phyloP scores from a whole-genome alignment of 2,329 filamentous ascomycete species.

The Aureobasidium sp. region DNA sequence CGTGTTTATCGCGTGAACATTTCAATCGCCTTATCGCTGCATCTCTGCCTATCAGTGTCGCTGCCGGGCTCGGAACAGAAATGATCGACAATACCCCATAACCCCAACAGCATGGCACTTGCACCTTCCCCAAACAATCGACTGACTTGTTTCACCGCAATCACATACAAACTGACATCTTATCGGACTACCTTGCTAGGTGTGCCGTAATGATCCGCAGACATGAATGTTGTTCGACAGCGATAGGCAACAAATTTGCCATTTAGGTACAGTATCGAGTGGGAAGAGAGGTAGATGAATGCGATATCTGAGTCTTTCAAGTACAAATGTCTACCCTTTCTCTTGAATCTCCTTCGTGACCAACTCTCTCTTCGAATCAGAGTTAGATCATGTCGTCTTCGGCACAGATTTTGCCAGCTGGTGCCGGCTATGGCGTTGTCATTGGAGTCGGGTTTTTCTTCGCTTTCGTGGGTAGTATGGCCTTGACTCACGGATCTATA shows the following conservation, averaged over 20 bases:
- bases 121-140: conserved; percentile 8
- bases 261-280: background rate
- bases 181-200: background rate
- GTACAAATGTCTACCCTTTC: too few relatives aligned
- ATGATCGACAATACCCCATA: conserved; percentile 3
- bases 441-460: conserved; percentile 66
- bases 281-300: background rate
- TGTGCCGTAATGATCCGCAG: too few relatives aligned
- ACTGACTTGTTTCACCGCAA: background rate
- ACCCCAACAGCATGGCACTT: background rate
- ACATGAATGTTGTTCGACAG: background rate
- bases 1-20: background rate
- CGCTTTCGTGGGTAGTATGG: conserved; percentile 38
- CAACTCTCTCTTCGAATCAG: background rate
- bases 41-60: conserved; percentile 9
- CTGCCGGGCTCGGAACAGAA: background rate
- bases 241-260: background rate
- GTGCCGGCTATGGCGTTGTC: conserved; percentile 65
- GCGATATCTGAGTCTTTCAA: too few relatives aligned
- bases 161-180: background rate
- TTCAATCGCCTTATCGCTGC: conserved; percentile 9
- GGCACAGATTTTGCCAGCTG: conserved; percentile 18
- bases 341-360: background rate
- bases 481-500: background rate
- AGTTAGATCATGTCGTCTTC: conserved; percentile 8